Evolutionary conservation across 345 rosid genomes (phyloP), one percentile per base, ranked within the genome.

Genomic region (Excoecaria agallocha): DNA sequence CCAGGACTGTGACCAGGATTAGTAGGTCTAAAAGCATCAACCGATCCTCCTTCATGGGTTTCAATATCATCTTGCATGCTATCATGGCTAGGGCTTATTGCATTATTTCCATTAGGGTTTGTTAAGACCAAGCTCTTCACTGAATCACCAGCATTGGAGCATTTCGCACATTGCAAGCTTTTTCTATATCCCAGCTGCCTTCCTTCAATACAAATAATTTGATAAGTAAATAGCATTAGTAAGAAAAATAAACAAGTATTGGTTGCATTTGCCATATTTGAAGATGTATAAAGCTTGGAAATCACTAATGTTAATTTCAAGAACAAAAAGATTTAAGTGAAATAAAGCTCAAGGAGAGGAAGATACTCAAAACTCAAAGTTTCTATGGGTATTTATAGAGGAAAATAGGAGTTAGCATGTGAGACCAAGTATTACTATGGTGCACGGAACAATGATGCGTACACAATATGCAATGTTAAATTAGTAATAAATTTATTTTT

Each of bases 191-290:
- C 69, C 78, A 87, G 71, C 62, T 60, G 78, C 70, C 90, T 85
- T 58, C 81, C 86, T 79, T 85, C 79, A 54, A 80, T 73, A 46
- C 75, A 78, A 55, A 81, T 73, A 72, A 82, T 61, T 71, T 83
- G 74, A 38, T 78, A 79, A 71, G 83, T 82, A 22, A 82, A 66
- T 22, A 85, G 15, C 78, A 86, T 65, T 72, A 88, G 19, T 57
- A 89, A 69, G 63, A 89, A 77, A 66, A 81, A 59, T 77, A 86
- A 78, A 73, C 75, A 78, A 30, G 73, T 77, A 65, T 17, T 69
- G 54, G 63, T 79, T 59, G 12, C 41, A 35, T 82, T 84, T 70
- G 86, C 87, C 89, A 86, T 87, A 43, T 13, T 69, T 39, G 24
- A 43, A 3, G 12, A 8, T 20, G 35, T 19, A 62, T 12, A 24